A percentile compares a stretch with the other conserved stretches of the same genome.
phyloP scores from a whole-genome alignment of 108 stramenopile species.

The Pseudonitzschia multiseries region DNA sequence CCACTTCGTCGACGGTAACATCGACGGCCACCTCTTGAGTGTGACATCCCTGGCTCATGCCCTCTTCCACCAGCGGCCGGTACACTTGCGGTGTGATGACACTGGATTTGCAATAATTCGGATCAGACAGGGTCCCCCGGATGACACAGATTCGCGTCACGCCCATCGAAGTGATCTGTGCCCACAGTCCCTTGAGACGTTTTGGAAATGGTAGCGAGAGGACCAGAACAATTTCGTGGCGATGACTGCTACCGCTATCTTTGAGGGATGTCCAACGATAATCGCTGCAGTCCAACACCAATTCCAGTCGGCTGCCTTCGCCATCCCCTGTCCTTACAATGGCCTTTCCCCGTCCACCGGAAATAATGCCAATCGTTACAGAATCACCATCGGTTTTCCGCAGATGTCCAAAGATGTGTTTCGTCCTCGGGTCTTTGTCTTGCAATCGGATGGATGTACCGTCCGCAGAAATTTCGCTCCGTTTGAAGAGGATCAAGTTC shows the following conservation, averaged over 20 bases:
- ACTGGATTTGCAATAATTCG: neutral
- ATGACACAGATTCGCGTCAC: neutral
- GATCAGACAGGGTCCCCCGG: neutral
- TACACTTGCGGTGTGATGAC: conserved; percentile 1
- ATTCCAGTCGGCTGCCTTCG: neutral
- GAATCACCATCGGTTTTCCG: conserved; percentile 4
- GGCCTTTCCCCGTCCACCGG: neutral
- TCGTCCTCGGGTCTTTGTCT: conserved; percentile 14
- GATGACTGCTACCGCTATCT: neutral
- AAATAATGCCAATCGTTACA: conserved; percentile 21
- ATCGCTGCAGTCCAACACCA: neutral
- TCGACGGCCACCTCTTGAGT: conserved; percentile 40
- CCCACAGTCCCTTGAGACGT: neutral
- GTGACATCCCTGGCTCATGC: conserved; percentile 53
- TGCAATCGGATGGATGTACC: neutral
- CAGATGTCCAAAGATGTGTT: conserved; percentile 14
- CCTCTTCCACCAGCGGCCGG: conserved; percentile 36
- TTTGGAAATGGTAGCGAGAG: neutral
- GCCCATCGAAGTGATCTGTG: conserved; percentile 12
- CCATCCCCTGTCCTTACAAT: neutral
- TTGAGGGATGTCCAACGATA: no score
- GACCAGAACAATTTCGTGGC: neutral
- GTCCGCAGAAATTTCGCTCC: neutral
- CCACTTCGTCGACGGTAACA: conserved; percentile 14
- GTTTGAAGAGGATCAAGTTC: conserved; percentile 7